Conservation (phyloP, 2,329 filamentous ascomycete genomes). For the Claviceps monticola region DNA sequence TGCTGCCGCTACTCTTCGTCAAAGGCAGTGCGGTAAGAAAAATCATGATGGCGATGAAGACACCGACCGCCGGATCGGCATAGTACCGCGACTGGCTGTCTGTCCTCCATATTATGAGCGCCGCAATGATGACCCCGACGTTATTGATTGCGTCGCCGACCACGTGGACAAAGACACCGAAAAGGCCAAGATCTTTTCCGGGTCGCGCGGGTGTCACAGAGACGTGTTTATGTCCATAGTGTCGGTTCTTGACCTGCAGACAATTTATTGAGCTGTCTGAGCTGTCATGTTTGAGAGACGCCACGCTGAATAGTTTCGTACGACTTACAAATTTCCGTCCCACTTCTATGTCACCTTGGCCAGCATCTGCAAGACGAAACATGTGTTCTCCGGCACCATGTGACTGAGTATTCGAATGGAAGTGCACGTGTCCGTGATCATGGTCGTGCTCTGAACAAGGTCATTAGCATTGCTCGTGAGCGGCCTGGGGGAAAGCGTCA, state of each 20-base stretch:
- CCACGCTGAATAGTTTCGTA: not conserved
- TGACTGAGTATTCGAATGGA: constrained; percentile 11
- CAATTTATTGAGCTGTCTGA: not conserved
- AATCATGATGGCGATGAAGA: constrained; percentile 63
- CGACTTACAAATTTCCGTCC: not conserved
- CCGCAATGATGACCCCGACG: constrained; percentile 57
- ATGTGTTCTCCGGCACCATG: constrained; percentile 3
- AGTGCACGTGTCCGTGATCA: constrained; percentile 13
- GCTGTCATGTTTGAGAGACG: not conserved
- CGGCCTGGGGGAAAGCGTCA: not conserved
- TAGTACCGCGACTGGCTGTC: constrained; percentile 48
- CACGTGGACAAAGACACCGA: constrained; percentile 58
- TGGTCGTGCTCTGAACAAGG: constrained; percentile 20
- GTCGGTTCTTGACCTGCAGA: constrained; percentile 11
- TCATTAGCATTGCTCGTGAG: not conserved
- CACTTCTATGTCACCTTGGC: not conserved
- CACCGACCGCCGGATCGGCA: constrained; percentile 54
- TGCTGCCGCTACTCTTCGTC: constrained; percentile 45
- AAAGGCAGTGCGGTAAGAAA: constrained; percentile 49
- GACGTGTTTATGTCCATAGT: constrained; percentile 37
- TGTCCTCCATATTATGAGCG: constrained; percentile 54
- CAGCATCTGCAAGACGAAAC: not conserved
- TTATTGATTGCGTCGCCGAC: constrained; percentile 65
- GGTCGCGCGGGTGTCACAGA: constrained; percentile 17
- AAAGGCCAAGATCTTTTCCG: constrained; percentile 51